These are phyloP conservation scores for Coemansia sp. DNA, from an alignment of 192 early-diverging fungal genomes.

Conservation along the genomic window DNA sequence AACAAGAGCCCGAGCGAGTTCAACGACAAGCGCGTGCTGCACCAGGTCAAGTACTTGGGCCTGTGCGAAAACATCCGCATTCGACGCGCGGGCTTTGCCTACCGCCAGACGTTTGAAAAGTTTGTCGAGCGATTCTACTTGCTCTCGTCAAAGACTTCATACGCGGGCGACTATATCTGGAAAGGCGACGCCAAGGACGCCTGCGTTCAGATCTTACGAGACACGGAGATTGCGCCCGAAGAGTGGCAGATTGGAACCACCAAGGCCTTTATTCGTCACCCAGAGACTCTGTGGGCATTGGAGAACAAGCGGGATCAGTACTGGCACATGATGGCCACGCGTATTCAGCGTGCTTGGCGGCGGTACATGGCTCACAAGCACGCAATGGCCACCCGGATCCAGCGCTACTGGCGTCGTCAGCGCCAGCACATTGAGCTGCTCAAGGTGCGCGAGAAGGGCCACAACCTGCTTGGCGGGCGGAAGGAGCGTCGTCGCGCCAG, in stretches of 20 bases:
- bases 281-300: constrained; percentile 88
- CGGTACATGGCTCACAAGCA: constrained; percentile 68
- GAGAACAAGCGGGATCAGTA: constrained; percentile 93
- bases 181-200: constrained; percentile 72
- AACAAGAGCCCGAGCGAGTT: constrained; percentile 91
- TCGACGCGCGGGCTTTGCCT: constrained; percentile 96
- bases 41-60: constrained; percentile 97
- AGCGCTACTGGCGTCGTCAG: constrained; percentile 72
- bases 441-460: constrained; percentile 91
- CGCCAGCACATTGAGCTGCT: constrained; percentile 88
- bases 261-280: constrained; percentile 95
- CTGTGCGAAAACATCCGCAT: constrained; percentile 97
- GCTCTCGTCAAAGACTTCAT: constrained; percentile 70
- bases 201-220: constrained; percentile 77
- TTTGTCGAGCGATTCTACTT: constrained; percentile 75
- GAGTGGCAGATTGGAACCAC: constrained; percentile 96
- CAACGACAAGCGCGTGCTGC: constrained; percentile 87
- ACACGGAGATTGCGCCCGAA: constrained; percentile 76
- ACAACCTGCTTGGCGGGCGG: constrained; percentile 81
- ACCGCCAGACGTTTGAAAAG: constrained; percentile 92
- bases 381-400: constrained; percentile 68
- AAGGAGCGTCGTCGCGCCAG: constrained; percentile 93
- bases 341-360: constrained; percentile 90
- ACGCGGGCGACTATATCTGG: constrained; percentile 86
- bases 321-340: constrained; percentile 93